Evolutionary conservation across 495 filamentous ascomycete genomes (phyloP), one percentile per base, ranked within the genome.

Genomic region (Talaromyces adpressus): DNA sequence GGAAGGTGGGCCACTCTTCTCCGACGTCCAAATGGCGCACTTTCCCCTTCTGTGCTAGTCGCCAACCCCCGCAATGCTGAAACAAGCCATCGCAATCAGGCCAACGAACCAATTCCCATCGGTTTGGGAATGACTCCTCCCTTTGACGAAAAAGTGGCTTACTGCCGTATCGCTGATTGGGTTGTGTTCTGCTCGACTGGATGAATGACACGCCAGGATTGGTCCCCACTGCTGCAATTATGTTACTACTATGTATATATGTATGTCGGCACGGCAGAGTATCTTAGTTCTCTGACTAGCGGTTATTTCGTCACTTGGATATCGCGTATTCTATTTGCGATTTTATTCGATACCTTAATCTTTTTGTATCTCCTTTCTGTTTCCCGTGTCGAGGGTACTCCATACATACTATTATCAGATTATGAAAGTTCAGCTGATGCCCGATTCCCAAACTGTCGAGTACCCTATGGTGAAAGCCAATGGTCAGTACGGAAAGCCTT

Each of bases 21-120:
- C n/a, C n/a, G n/a, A 27, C 25, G 2, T 27, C 25, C 25, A 27
- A 41, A 41, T 41, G 14, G 36, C 52, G 27, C 52, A 56, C 52
- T 56, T 56, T 14, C 52, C 23, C 52, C 27, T 27, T 56, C 25
- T 4, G 52, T 27, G 22, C 52, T 56, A 56, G 52, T 56, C 23
- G 18, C 23, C n/a, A 20, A 22, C 22, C 53, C 53, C 53, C 53
- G 56, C 56, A 58, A 58, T 58, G 56, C 56, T 58, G 56, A 58
- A 58, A 58, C 56, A 58, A 32, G 54, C 53, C 53, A 32, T 57
- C 53, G 12, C 36, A 41, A 14, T 6, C 34, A 36, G 34, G 34
- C 34, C 34, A 36, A 41, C 36, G 36, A 14, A 41, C 36, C 36
- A 41, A 52, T 27, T 57, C 53, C 53, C 53, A 23, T 57, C 53